Conservation (phyloP, 139 green algal genomes). For the Asterochloris sp. region DNA sequence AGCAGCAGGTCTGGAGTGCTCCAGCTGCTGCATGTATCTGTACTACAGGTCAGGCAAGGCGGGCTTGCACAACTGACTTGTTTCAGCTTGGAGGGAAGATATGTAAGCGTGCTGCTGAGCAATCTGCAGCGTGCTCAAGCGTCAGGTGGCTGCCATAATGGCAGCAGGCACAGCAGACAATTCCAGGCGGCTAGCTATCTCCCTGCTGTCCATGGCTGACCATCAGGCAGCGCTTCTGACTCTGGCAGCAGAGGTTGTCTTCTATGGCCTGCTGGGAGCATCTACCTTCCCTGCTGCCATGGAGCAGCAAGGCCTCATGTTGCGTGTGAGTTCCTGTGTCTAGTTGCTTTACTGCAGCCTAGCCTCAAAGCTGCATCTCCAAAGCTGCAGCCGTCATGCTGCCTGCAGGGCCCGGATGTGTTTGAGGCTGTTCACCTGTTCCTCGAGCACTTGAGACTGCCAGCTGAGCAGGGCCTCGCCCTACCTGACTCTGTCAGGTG, state of each 20-base stretch:
- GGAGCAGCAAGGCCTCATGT: too few relatives aligned
- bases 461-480: too few relatives aligned
- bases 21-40: constrained; percentile 7
- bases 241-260: background rate
- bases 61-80: too few relatives aligned
- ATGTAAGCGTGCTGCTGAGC: too few relatives aligned
- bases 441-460: background rate
- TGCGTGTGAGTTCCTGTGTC: too few relatives aligned
- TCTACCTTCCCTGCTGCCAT: background rate
- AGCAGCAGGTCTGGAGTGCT: background rate
- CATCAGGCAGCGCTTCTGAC: background rate
- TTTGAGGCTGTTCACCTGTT: constrained; percentile 1
- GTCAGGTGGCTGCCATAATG: too few relatives aligned
- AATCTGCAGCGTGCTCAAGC: too few relatives aligned
- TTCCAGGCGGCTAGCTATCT: background rate
- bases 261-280: background rate
- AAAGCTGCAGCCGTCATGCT: background rate
- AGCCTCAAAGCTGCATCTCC: background rate
- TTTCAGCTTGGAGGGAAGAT: background rate
- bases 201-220: background rate
- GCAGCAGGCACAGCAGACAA: too few relatives aligned
- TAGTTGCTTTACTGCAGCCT: too few relatives aligned
- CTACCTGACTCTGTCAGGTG: too few relatives aligned
- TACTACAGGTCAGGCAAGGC: constrained; percentile 16
- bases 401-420: background rate